A percentile compares a stretch with the other conserved stretches of the same genome.
Conservation (phyloP, 164 flowering plant genomes). For the Taxillus chinensis region DNA sequence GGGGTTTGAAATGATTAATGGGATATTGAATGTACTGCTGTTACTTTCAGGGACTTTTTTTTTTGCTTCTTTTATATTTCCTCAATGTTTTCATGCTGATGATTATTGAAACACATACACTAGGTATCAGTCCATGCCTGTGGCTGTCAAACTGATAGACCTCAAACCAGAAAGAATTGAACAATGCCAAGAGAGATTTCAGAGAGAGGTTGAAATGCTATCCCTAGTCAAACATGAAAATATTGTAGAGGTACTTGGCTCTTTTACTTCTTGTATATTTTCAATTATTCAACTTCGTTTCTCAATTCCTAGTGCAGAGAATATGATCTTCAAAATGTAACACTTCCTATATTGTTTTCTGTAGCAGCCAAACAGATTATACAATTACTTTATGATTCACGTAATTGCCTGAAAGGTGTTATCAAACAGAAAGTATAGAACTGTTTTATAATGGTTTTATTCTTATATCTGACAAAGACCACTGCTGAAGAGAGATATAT, state of each 20-base stretch:
- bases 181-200: constrained; percentile 19
- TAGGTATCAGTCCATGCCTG: constrained; percentile 26
- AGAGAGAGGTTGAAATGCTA: constrained; percentile 28
- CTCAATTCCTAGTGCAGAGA: background rate
- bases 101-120: background rate
- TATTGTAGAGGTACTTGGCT: constrained; percentile 27
- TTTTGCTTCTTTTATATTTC: background rate
- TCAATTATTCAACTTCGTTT: background rate
- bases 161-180: constrained; percentile 14
- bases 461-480: no score
- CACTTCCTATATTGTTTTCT: no score
- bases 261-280: background rate
- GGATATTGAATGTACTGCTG: background rate
- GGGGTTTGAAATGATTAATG: background rate
- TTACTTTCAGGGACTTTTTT: background rate
- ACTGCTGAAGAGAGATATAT: no score
- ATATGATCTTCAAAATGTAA: no score
- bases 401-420: background rate
- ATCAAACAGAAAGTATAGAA: no score
- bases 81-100: background rate
- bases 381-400: no score
- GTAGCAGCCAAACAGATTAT: no score
- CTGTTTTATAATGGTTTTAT: no score
- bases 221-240: constrained; percentile 21
- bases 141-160: constrained; percentile 31